Base-by-base conservation (phyloP, 1,284 basidiomycete species). In the Vanrija sp. region DNA sequence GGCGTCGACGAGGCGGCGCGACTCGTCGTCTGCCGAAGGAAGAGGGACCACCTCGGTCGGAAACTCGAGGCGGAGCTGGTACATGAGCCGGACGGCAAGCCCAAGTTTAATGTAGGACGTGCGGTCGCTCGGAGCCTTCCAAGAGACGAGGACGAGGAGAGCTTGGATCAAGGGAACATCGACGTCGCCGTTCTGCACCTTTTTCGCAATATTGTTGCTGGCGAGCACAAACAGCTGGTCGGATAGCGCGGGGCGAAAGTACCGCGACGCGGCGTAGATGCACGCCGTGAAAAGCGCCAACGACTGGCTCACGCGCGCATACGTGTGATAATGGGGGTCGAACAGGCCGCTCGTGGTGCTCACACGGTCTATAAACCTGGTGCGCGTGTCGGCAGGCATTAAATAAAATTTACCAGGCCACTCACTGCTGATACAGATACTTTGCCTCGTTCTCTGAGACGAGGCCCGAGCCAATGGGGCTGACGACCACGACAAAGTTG, bases 91-190 rank as follows among this genome's bases (percentile, higher is more conserved):
- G 4, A 63, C 56, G 1, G 65, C 64, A 22, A 62, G 59, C 3
- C 64, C 67, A 10, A 64, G 45, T 35, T 64, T 64, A 7, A 56
- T 47, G 44, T 60, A 67, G 1, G 53, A 48, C 2, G 62, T 56
- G 14, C 53, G 44, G 9, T 64, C 60, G 9, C 47, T 49, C 0
- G 55, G 54, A 8, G 51, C 31, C 15, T 56, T 56, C 60, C 59
- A 64, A 18, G 50, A 51, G 4, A 57, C 39, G 16, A 58, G 14
- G 15, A 61, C 52, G 3, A 59, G 38, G 8, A 64, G 41, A 1
- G 60, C 55, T 36, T 61, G 60, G 8, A 61, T 49, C 20, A 56
- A 53, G 37, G 51, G 38, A 1, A 61, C 18, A 44, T 53, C 48
- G 50, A 54, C 42, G 20, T 55, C 47, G 3, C 57, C 57, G n/a